Base-by-base conservation (phyloP, 1,284 basidiomycete genomes). In the Ceratobasidium sp. region DNA sequence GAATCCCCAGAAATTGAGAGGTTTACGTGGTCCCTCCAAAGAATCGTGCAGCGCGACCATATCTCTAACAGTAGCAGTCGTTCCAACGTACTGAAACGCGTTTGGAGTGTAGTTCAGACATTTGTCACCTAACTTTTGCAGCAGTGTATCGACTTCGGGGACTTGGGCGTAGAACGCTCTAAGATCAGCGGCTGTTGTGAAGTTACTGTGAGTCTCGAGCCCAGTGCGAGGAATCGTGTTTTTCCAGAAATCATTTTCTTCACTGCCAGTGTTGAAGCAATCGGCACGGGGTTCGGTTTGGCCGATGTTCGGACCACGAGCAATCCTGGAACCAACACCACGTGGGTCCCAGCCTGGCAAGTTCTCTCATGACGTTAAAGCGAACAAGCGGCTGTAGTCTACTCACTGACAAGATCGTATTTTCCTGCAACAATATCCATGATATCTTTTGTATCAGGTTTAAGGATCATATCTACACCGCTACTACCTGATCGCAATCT, bases 1-100 rank as follows among this genome's bases (percentile, higher is more conserved):
- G 47, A 76, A 58, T 28, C 78, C 79, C 65, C 74, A 79, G 35
- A 74, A 78, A 56, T 78, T 73, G 23, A 79, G 54, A 4, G 49
- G 64, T 20, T 65, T 67, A 15, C 51, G 31, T 37, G 61, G n/a
- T 23, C 74, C 76, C 20, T 76, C 78, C 10, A 78, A 23, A 33
- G 33, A 56, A 51, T 79, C 79, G 3, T 76, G 39, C 2, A 79
- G 17, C n/a, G 79, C 45, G 0, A 79, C 64, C 61, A 79, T 66
- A 56, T 79, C 79, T 1, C 71, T 4, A 3, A 77, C 76, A 20
- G 69, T 53, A 3, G 66, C 66, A 1, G 49, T 20, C 11, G 66
- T 68, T 26, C 66, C 66, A 4, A 68, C 23, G 26, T 68, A 68
- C 33, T 68, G 47, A n/a, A 68, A 56, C 1, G 35, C 28, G 13